Evolutionary conservation across 2,329 filamentous ascomycete species (phyloP).

Genomic region (Penicillium brevicompactum): DNA sequence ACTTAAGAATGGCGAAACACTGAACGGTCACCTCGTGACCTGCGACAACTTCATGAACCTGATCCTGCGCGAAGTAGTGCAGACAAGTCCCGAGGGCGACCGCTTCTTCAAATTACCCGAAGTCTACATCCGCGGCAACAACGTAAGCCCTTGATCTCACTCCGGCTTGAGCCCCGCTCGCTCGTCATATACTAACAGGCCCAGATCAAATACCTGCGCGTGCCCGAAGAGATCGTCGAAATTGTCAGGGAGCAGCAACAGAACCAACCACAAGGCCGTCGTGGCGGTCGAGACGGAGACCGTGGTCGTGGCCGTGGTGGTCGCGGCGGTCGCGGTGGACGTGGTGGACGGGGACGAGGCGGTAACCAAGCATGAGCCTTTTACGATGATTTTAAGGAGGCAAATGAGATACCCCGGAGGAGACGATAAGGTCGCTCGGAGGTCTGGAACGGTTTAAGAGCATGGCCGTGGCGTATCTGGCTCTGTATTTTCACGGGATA

Average conservation of each 20-base stretch:
- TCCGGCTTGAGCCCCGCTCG: background rate
- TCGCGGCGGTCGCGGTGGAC: constrained; percentile 43
- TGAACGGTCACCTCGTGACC: constrained; percentile 92
- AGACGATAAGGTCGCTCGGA: constrained; percentile 30
- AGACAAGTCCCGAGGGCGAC: constrained; percentile 93
- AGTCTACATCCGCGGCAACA: constrained; percentile 96
- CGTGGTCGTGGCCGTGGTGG: constrained; percentile 41
- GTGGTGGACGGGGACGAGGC: constrained; percentile 42
- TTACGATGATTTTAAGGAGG: constrained; percentile 22
- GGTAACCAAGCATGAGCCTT: constrained; percentile 25
- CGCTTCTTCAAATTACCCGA: constrained; percentile 90
- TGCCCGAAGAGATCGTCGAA: constrained; percentile 96
- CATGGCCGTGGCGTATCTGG: constrained; percentile 45
- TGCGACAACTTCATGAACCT: constrained; percentile 99
- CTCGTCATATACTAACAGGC: constrained; percentile 2
- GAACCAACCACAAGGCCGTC: constrained; percentile 55
- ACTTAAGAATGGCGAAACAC: constrained; percentile 94
- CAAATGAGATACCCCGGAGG: constrained; percentile 40
- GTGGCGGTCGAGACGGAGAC: constrained; percentile 43
- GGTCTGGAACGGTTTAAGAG: constrained; percentile 35
- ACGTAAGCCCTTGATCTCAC: constrained; percentile 61
- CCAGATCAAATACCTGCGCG: constrained; percentile 96
- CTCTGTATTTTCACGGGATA: constrained; percentile 37
- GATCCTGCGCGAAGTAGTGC: constrained; percentile 93
- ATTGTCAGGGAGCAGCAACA: constrained; percentile 90